Conservation (phyloP, 163 green algal genomes). For the Volvox carteri region DNA sequence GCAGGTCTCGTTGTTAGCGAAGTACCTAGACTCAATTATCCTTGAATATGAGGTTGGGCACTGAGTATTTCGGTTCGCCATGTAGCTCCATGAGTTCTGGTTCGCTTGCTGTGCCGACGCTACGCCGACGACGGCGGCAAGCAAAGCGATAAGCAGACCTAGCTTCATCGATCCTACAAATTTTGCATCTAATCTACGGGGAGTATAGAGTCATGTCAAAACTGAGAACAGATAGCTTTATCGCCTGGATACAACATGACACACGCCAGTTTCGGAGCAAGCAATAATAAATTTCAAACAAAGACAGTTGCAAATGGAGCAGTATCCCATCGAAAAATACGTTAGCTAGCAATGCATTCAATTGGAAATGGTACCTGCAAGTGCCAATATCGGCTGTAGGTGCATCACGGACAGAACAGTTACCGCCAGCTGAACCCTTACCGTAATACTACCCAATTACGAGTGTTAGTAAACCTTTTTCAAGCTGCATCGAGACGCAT, state of each 20-base stretch:
- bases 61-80: background rate
- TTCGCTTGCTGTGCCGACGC: background rate
- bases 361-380: too few species aligned
- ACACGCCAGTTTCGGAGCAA: constrained; percentile 29
- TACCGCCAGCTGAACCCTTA: too few species aligned
- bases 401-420: too few species aligned
- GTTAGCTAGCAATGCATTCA: too few species aligned
- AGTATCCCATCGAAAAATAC: too few species aligned
- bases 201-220: background rate
- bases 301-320: too few species aligned
- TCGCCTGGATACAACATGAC: background rate
- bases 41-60: background rate
- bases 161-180: background rate
- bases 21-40: background rate
- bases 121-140: background rate
- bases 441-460: too few species aligned
- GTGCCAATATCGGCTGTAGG: too few species aligned
- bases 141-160: background rate
- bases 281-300: too few species aligned
- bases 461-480: too few species aligned
- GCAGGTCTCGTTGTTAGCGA: constrained; percentile 2
- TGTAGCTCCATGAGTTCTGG: constrained; percentile 46
- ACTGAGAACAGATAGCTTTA: background rate
- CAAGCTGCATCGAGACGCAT: too few species aligned
- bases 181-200: background rate